Conservation (phyloP, 1,284 basidiomycete genomes). For the Tremellales sp. region DNA sequence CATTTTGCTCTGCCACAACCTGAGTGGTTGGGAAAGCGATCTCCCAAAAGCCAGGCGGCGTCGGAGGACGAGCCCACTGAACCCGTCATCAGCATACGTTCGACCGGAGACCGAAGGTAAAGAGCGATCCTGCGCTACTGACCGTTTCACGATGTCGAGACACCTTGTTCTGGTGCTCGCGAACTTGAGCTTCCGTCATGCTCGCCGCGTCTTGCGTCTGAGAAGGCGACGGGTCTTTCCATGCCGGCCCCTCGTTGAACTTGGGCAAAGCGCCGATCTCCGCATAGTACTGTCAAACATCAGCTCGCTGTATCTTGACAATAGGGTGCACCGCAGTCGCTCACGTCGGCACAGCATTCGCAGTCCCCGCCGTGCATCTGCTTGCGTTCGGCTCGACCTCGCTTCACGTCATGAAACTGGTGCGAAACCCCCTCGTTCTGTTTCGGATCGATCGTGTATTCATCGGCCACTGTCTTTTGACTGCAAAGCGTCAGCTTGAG, state of each 20-base stretch:
- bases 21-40: slow-evolving; percentile 86
- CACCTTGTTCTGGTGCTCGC: slow-evolving; percentile 65
- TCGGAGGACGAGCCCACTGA: slow-evolving; percentile 64
- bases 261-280: slow-evolving; percentile 65
- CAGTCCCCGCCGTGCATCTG: slow-evolving; percentile 73
- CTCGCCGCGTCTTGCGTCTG: slow-evolving; percentile 14
- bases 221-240: slow-evolving; percentile 51
- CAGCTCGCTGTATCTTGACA: slow-evolving; percentile 1
- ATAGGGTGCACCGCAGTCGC: too few species aligned
- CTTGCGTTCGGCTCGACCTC: slow-evolving; percentile 62
- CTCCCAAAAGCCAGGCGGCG: slow-evolving; percentile 74
- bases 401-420: slow-evolving; percentile 72
- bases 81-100: neutral
- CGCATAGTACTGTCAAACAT: slow-evolving; percentile 64
- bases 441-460: slow-evolving; percentile 63
- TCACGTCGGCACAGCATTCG: slow-evolving; percentile 78
- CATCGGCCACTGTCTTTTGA: slow-evolving; percentile 57
- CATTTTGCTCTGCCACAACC: slow-evolving; percentile 68
- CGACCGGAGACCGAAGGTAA: neutral
- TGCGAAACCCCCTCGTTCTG: slow-evolving; percentile 63
- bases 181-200: slow-evolving; percentile 38
- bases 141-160: slow-evolving; percentile 64
- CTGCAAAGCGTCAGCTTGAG: slow-evolving; percentile 26
- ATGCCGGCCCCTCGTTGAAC: slow-evolving; percentile 61
- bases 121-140: slow-evolving; percentile 12